Evolutionary conservation across 2,329 filamentous ascomycete species (phyloP).

Genomic region (Gremmenia infestans): DNA sequence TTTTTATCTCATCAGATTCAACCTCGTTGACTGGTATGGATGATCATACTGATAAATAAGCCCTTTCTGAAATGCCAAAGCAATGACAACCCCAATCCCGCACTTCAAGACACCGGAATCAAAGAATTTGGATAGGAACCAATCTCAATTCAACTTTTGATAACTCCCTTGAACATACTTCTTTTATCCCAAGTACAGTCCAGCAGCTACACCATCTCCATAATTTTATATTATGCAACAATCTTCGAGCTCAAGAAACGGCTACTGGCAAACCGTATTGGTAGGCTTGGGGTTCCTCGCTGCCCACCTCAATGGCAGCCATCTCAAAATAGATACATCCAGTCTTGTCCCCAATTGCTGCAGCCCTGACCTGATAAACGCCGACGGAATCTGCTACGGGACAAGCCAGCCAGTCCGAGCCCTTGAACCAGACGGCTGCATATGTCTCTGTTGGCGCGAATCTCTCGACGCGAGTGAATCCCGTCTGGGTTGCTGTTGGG

Average conservation of each 20-base stretch:
- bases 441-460: neutral
- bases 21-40: no score
- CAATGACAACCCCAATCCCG: no score
- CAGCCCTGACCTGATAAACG: neutral
- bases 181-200: no score
- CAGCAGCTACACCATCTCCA: no score
- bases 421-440: neutral
- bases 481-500: neutral
- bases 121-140: no score
- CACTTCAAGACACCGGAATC: no score
- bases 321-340: neutral
- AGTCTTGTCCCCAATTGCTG: neutral
- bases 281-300: neutral
- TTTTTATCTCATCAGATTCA: no score
- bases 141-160: no score
- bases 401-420: neutral
- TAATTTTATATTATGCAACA: no score
- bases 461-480: neutral
- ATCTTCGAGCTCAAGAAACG: neutral
- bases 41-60: no score
- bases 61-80: no score
- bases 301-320: neutral
- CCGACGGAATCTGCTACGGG: neutral
- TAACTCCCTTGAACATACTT: no score
- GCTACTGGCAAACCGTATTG: neutral